These are phyloP conservation scores for Euphorbia schlechtendalii DNA, from an alignment of 441 rosid species.

Conservation along the genomic window DNA sequence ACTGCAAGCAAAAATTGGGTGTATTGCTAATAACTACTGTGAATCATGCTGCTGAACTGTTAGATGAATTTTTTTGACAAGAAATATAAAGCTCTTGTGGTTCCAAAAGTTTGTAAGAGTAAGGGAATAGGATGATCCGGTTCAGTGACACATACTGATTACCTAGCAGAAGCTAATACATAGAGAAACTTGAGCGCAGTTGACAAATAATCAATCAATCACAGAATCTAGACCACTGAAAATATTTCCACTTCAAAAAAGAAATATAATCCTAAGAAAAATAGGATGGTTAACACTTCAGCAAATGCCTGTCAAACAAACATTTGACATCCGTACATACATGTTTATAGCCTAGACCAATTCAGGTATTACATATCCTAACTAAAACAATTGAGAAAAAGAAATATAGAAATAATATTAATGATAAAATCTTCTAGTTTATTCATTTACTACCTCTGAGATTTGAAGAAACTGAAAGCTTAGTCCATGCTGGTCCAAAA, in stretches of 20 bases:
- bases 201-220: constrained; percentile 6
- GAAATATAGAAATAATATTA: background rate
- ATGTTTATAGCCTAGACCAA: background rate
- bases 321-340: background rate
- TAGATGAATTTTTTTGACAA: background rate
- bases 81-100: background rate
- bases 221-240: background rate
- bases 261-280: background rate
- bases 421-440: background rate
- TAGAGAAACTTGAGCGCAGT: constrained; percentile 1
- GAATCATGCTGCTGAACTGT: background rate
- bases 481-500: constrained; percentile 95
- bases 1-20: background rate
- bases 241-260: background rate
- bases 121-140: background rate
- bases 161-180: background rate
- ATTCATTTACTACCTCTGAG: constrained; percentile 65
- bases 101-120: background rate
- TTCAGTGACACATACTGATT: background rate
- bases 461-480: constrained; percentile 84
- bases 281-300: background rate
- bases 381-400: background rate
- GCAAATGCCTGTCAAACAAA: constrained; percentile 1
- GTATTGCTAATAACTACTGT: background rate
- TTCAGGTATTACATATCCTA: background rate